These are phyloP conservation scores for Lasiodiplodia theobromae DNA, from an alignment of 2,329 filamentous ascomycete genomes.

Conservation along the genomic window DNA sequence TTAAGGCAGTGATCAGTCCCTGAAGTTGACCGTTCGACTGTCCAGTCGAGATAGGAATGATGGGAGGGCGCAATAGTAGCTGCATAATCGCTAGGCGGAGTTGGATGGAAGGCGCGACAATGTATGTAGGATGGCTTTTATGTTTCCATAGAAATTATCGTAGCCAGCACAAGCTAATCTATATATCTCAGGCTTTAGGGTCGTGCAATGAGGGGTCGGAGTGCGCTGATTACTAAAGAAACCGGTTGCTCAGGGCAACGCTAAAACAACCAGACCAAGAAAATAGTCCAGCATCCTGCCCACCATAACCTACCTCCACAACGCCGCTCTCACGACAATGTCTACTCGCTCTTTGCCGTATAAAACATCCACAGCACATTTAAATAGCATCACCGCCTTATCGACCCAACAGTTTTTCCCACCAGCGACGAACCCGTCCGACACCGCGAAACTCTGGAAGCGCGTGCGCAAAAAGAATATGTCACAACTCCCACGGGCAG, in stretches of 20 bases:
- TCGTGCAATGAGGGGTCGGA: not conserved
- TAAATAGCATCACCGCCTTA: not conserved
- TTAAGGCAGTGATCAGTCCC: too few species aligned
- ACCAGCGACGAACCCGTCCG: conserved; percentile 9
- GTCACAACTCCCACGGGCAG: not conserved
- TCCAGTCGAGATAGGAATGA: too few species aligned
- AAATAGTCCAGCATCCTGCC: not conserved
- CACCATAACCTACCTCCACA: not conserved
- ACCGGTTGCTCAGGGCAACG: conserved; percentile 2
- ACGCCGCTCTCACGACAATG: not conserved
- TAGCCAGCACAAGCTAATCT: not conserved
- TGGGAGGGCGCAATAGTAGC: too few species aligned
- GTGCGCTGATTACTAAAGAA: not conserved
- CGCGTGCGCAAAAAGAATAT: not conserved
- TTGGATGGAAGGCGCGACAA: too few species aligned
- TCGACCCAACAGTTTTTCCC: not conserved
- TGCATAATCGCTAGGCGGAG: too few species aligned
- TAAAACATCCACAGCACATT: not conserved
- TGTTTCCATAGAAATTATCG: too few species aligned
- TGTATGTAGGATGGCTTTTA: too few species aligned
- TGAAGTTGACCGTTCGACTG: too few species aligned
- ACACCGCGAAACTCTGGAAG: not conserved
- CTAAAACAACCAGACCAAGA: not conserved
- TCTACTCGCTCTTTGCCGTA: not conserved
- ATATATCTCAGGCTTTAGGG: not conserved